Conservation (phyloP, 2,329 filamentous ascomycete genomes). For the Pseudocercospora fuligena region DNA sequence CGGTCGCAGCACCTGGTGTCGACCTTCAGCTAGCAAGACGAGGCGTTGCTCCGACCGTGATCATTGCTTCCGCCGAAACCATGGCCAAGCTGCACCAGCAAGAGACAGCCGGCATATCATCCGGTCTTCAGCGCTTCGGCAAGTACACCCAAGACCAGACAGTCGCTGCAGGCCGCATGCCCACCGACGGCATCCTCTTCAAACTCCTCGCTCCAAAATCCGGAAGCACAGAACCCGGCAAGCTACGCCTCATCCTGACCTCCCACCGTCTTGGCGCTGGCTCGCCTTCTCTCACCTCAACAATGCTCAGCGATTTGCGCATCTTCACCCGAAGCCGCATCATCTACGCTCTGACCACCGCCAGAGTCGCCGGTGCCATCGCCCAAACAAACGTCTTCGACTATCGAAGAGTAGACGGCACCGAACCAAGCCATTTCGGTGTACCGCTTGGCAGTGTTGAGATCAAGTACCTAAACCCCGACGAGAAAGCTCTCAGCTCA, state of each 20-base stretch:
- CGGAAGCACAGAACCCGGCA: conserved; percentile 67
- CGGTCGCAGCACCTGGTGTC: conserved; percentile 74
- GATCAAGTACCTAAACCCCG: conserved; percentile 55
- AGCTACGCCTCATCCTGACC: conserved; percentile 79
- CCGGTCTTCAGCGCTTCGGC: conserved; percentile 67
- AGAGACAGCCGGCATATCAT: conserved; percentile 57
- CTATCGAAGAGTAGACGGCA: conserved; percentile 65
- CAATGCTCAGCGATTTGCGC: conserved; percentile 77
- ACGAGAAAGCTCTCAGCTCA: conserved; percentile 65
- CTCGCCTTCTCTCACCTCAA: conserved; percentile 67
- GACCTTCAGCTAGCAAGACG: conserved; percentile 75
- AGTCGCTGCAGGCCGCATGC: conserved; percentile 76
- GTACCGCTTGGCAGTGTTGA: conserved; percentile 80
- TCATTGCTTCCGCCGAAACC: conserved; percentile 77
- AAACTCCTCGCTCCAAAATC: conserved; percentile 62
- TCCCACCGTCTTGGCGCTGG: conserved; percentile 71
- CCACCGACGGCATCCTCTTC: conserved; percentile 66
- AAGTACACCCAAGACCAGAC: conserved; percentile 74
- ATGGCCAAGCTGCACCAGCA: conserved; percentile 71
- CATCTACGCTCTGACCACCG: conserved; percentile 81
- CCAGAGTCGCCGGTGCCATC: conserved; percentile 86
- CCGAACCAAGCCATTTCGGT: conserved; percentile 72
- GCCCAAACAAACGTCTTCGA: conserved; percentile 86
- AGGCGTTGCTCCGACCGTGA: conserved; percentile 77
- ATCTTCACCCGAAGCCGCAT: conserved; percentile 80